A percentile compares a stretch with the other conserved stretches of the same genome.
Evolutionary conservation across 1,284 basidiomycete genomes (phyloP).

Genomic region (Fomitopsis palustris): DNA sequence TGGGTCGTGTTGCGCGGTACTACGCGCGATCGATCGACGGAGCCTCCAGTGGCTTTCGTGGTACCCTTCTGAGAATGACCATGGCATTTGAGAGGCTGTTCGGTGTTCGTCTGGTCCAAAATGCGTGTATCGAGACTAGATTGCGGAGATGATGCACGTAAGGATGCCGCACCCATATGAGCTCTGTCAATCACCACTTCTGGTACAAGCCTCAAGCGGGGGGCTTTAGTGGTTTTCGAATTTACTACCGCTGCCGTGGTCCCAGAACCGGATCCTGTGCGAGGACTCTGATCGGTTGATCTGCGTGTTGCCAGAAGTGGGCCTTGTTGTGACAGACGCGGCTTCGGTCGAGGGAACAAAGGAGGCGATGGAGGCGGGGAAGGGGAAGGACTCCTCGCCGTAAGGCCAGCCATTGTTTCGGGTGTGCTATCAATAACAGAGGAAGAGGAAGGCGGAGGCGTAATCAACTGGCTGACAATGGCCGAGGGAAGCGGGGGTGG

Average conservation of each 20-base stretch:
- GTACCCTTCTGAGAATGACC: background rate
- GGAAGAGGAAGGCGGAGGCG: conserved; percentile 41
- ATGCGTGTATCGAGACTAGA: background rate
- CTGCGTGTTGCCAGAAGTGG: background rate
- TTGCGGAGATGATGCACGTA: background rate
- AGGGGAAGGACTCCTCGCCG: conserved; percentile 16
- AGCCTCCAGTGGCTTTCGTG: background rate
- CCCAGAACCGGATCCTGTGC: background rate
- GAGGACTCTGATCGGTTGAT: background rate
- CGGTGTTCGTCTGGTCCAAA: background rate
- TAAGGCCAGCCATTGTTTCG: conserved; percentile 17
- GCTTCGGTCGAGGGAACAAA: conserved; percentile 9
- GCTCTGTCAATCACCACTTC: conserved; percentile 9
- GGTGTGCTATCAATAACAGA: conserved; percentile 16
- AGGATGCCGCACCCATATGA: background rate
- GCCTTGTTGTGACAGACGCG: conserved; percentile 1
- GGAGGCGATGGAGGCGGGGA: conserved; percentile 13
- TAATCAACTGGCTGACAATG: conserved; percentile 23
- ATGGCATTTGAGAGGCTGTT: background rate
- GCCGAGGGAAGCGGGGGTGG: conserved; percentile 1
- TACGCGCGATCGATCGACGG: background rate
- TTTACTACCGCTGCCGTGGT: conserved; percentile 2
- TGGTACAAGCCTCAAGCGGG: conserved; percentile 1
- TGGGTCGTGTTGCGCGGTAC: background rate
- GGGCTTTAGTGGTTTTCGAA: background rate